phyloP scores from a whole-genome alignment of 225 moss, liverwort and hornwort genomes.

The Neckera pumila region DNA sequence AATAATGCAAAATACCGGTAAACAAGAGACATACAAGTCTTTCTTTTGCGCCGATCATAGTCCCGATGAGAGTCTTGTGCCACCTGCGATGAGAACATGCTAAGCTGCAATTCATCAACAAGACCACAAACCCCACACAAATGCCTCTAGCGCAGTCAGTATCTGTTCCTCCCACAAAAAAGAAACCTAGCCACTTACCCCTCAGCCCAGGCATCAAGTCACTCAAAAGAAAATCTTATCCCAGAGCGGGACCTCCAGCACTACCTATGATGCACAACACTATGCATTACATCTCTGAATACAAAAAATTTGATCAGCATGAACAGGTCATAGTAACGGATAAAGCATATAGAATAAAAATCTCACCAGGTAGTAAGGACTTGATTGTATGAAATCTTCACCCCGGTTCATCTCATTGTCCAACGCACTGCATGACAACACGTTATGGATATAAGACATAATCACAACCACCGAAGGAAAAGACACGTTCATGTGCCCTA shows the following conservation, averaged over 20 bases:
- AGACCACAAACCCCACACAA: conserved; percentile 33
- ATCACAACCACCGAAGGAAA: not conserved
- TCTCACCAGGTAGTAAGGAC: conserved; percentile 86
- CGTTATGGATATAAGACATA: not conserved
- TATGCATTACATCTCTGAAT: not conserved
- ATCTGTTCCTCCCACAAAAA: conserved; percentile 22
- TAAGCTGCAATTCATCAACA: conserved; percentile 93
- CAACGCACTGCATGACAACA: conserved; percentile 41
- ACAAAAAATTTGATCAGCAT: not conserved
- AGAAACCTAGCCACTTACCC: not conserved
- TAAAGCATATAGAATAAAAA: not conserved
- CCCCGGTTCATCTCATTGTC: conserved; percentile 63
- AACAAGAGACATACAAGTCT: conserved; percentile 39
- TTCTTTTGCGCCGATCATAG: conserved; percentile 48
- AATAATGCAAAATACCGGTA: not conserved
- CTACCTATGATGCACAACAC: not conserved
- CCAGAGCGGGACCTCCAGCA: not conserved
- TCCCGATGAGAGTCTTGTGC: conserved; percentile 64
- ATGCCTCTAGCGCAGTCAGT: conserved; percentile 36
- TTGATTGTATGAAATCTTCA: conserved; percentile 81
- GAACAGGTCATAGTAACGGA: not conserved
- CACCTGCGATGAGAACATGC: conserved; percentile 99
- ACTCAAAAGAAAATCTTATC: not conserved
- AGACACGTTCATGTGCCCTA: not conserved
- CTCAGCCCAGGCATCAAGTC: not conserved